Percentiles rank a stretch among this genome's conserved stretches.
These are phyloP conservation scores for Tylopilus sp. DNA, from an alignment of 768 basidiomycete genomes.

Conservation along the genomic window DNA sequence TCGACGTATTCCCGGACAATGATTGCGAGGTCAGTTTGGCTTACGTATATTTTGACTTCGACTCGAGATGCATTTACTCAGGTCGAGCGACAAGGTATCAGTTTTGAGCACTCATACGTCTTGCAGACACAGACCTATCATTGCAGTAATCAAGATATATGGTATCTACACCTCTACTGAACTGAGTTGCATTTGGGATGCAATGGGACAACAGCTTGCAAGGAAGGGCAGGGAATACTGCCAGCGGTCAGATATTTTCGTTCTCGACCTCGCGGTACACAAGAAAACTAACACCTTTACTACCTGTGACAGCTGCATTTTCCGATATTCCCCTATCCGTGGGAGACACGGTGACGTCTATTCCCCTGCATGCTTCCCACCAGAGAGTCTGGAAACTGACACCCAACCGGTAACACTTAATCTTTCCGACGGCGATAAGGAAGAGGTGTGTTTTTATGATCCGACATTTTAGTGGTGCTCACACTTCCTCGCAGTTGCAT, in stretches of 20 bases:
- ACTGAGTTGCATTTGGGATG: conserved; percentile 46
- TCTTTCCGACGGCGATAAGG: conserved; percentile 43
- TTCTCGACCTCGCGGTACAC: background rate
- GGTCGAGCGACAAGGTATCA: conserved; percentile 39
- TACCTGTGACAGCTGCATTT: conserved; percentile 41
- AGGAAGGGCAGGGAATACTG: conserved; percentile 52
- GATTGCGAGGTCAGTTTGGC: conserved; percentile 26
- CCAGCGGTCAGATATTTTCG: conserved; percentile 32
- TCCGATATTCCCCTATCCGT: conserved; percentile 31
- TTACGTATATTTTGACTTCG: background rate
- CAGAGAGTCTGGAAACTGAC: conserved; percentile 26
- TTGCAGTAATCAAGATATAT: conserved; percentile 45
- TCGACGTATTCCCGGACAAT: conserved; percentile 44
- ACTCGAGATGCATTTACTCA: conserved; percentile 18
- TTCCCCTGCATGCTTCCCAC: conserved; percentile 50
- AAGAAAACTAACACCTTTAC: background rate
- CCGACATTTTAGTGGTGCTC: background rate
- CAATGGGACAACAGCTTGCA: conserved; percentile 39
- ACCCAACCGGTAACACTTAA: conserved; percentile 25
- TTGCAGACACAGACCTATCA: background rate
- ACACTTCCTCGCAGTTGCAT: conserved; percentile 41
- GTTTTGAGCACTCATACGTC: background rate
- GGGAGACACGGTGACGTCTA: conserved; percentile 42
- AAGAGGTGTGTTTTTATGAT: conserved; percentile 37
- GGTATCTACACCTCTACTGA: conserved; percentile 50